A percentile compares a stretch with the other conserved stretches of the same genome.
phyloP scores from a whole-genome alignment of 148 eudicot species.

The Beta vulgaris region DNA sequence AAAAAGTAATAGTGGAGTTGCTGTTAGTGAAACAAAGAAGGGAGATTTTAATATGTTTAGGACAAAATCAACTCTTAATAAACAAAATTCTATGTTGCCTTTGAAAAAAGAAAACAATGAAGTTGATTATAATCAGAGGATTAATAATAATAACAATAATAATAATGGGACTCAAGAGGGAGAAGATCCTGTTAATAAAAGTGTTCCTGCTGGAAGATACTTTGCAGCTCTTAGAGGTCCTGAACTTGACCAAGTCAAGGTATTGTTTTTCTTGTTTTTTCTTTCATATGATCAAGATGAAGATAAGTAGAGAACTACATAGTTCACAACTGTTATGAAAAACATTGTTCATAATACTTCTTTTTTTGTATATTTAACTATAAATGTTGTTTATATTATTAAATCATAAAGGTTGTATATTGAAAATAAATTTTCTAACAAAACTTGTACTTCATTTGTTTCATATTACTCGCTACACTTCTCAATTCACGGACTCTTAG shows the following conservation, averaged over 20 bases:
- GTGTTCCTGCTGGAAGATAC: constrained; percentile 98
- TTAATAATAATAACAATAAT: background rate
- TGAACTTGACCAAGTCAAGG: constrained; percentile 97
- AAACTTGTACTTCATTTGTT: too few relatives aligned
- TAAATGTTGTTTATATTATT: too few relatives aligned
- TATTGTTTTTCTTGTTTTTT: constrained; percentile 17
- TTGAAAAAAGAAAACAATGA: constrained; percentile 36
- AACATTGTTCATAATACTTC: too few relatives aligned
- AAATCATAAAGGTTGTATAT: too few relatives aligned
- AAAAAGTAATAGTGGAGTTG: constrained; percentile 24
- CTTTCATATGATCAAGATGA: too few relatives aligned
- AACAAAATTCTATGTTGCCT: constrained; percentile 66
- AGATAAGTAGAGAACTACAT: too few relatives aligned
- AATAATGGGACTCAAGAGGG: constrained; percentile 29
- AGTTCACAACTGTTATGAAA: too few relatives aligned
- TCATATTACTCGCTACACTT: too few relatives aligned
- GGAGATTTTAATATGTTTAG: constrained; percentile 70
- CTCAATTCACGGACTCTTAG: too few relatives aligned
- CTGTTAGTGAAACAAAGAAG: constrained; percentile 36
- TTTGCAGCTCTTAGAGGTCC: constrained; percentile 96
- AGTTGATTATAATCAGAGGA: constrained; percentile 22
- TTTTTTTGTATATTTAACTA: background rate
- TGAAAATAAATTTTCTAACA: too few relatives aligned
- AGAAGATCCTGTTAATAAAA: constrained; percentile 57
- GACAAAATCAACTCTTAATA: constrained; percentile 66